Base-by-base conservation (phyloP, 768 basidiomycete genomes). In the Rhizopogon rudus region DNA sequence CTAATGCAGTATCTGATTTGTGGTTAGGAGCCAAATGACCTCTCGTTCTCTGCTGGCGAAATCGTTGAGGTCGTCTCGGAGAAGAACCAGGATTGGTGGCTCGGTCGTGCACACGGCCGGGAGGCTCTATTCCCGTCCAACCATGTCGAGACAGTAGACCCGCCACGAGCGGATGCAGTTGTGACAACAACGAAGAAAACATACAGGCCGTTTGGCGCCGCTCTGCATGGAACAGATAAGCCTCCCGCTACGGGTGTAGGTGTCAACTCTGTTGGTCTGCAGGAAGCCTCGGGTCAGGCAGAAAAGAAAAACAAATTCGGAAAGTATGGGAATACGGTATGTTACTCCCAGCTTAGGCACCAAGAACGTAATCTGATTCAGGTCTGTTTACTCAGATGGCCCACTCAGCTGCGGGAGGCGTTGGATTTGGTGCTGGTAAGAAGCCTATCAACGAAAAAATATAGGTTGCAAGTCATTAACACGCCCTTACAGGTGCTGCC, bases 31-130 rank as follows among this genome's bases (percentile, higher is more conserved):
- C 74, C 79, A 12, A 82, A 86, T n/a, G 93, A 96, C 65, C 76
- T 96, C 7, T 81, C 84, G 1, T 93, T 96, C 77, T 67, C 73
- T 28, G 68, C 79, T 0, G 93, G 91, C 3, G 93, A 94, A 63
- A 74, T 83, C 44, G 80, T 96, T 56, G 88, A 91, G 55, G 78
- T 96, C 55, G 67, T 89, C 41, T 81, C 86, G 55, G 89, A 93
- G 65, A 87, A 83, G 44, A 92, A 93, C 55, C 75, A 75, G 3
- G 93, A 94, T 67, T 94, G 93, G 93, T 96, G 91, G 91, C 81
- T 79, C 7, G 92, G 93, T 28, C 76, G 69, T 57, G 62, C 78
- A 54, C 78, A 84, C 35, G 85, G 84, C 25, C 77, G 73, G 55
- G 79, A 85, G 53, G 92, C 86, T 4, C 77, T 93, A 39, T 91